Base-by-base conservation (phyloP, 2,329 filamentous ascomycete species). In the Decorospora gaudefroyi region DNA sequence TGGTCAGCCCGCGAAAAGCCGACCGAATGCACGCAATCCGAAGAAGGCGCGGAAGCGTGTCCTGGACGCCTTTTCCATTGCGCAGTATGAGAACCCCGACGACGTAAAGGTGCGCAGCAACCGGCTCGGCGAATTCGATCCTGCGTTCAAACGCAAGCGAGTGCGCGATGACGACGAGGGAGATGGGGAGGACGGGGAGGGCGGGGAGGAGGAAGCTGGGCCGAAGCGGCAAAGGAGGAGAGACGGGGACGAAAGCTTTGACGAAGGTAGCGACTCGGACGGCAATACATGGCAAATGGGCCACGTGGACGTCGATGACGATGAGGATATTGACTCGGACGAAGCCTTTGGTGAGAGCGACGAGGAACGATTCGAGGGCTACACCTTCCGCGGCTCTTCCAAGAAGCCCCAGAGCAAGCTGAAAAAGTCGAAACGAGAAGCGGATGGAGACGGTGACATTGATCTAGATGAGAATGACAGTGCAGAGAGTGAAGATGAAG, bases 281-380 rank as follows among this genome's bases (percentile, higher is more conserved):
- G 90, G 90, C 15, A 88, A 95, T 60, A 84, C 88, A 62, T 96
- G 90, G 90, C 85, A 80, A 35, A 76, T 95, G 36, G 90, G 91
- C 17, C 75, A 83, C 33, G 82, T 85, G 15, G 81, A 47, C n/a
- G 81, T 79, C 30, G 83, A 86, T 39, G 79, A 86, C 50, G 85
- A 88, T 59, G 83, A 80, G 41, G 83, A 86, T 50, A 74, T 88
- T 42, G 84, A 88, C 64, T 86, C 82, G 55, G 85, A 88, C 65
- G 89, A 95, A 61, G 91, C 92, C 2, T 90, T 96, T 76, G 88
- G 90, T 3, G 85, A 88, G 54, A 93, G 88, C 60, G 91, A 96
- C 62, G 85, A 93, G 62, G 91, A 95, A 65, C 81, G 79, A 51
- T 95, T 95, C 55, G 83, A 90, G 53, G 88, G 84, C 8, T 95